Base-by-base conservation (phyloP, 2,329 filamentous ascomycete genomes). In the Penicillium aurantiogriseum region DNA sequence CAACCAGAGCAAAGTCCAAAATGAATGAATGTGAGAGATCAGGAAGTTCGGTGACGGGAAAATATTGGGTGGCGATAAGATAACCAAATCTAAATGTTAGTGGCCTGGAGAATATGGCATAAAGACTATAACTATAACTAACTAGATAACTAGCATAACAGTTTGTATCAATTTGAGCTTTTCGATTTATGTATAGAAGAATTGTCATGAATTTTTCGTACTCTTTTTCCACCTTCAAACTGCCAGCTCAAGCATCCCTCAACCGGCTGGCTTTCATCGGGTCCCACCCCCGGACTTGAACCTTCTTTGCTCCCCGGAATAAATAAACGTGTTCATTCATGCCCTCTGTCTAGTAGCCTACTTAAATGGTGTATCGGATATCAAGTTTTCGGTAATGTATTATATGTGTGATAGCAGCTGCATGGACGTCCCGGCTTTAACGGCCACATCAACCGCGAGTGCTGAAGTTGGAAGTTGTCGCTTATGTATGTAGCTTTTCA, bases 41-140 rank as follows among this genome's bases (percentile, higher is more conserved):
- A 21, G 15, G 25, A 45, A 33, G 31, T 42, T n/a, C n/a, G 21
- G 10, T 10, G 39, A 50, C 38, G 29, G 21, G 35, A 48, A 59
- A 58, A 51, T 53, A 36, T 33, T 11, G 21, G 23, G 54, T 58
- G 52, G 52, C 52, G 56, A 61, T 61, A 61, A 61, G 39, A 42
- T 23, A 19, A 39, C 33, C 33, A 35, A 3, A 8, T 35, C 13
- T 1, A 35, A 17, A 35, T 35, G 33, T 35, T 17, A 1, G 33
- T 35, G 33, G 33, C 33, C 33, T 35, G 13, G 8, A 8, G 13
- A 35, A 35, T 35, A 4, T 17, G 33, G 33, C 15, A 35, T 3
- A 7, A 35, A 0, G 3, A 3, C 8, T 13, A 5, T 11, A 31
- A 31, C 29, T 31, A 31, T 21, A 21, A 21, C 21, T 21, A 21